These are phyloP conservation scores for Kazachstania viticola DNA, from an alignment of 805 yeast species.

Conservation along the genomic window DNA sequence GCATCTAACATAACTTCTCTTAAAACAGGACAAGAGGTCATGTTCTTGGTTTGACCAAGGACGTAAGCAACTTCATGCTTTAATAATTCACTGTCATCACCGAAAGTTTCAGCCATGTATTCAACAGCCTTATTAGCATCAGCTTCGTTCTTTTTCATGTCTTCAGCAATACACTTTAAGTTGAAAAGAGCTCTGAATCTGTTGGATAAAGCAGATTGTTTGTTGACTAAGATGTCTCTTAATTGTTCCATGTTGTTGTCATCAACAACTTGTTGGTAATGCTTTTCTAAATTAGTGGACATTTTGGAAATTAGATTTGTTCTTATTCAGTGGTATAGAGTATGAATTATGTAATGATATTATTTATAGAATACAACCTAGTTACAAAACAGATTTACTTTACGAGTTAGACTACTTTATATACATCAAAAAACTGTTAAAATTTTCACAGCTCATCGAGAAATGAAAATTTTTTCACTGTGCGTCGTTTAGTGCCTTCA, in stretches of 20 bases:
- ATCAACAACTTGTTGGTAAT: constrained; percentile 28
- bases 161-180: constrained; percentile 76
- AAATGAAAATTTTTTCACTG: too few relatives aligned
- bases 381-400: too few relatives aligned
- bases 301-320: constrained; percentile 6
- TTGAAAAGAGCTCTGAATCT: constrained; percentile 92
- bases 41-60: constrained; percentile 86
- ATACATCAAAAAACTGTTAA: too few relatives aligned
- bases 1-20: constrained; percentile 55
- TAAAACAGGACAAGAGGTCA: constrained; percentile 63
- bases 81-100: constrained; percentile 73
- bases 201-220: constrained; percentile 59
- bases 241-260: constrained; percentile 45
- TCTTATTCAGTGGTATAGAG: too few relatives aligned
- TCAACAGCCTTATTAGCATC: constrained; percentile 60
- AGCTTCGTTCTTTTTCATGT: constrained; percentile 39
- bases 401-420: too few relatives aligned
- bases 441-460: too few relatives aligned
- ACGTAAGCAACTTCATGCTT: constrained; percentile 98
- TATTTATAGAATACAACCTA: too few relatives aligned
- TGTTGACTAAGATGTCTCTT: constrained; percentile 59
- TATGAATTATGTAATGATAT: too few relatives aligned
- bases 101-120: constrained; percentile 76
- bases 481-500: too few relatives aligned
- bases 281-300: constrained; percentile 29